These are phyloP conservation scores for Hymenoscyphus scutula DNA, from an alignment of 2,329 filamentous ascomycete species.

Conservation along the genomic window DNA sequence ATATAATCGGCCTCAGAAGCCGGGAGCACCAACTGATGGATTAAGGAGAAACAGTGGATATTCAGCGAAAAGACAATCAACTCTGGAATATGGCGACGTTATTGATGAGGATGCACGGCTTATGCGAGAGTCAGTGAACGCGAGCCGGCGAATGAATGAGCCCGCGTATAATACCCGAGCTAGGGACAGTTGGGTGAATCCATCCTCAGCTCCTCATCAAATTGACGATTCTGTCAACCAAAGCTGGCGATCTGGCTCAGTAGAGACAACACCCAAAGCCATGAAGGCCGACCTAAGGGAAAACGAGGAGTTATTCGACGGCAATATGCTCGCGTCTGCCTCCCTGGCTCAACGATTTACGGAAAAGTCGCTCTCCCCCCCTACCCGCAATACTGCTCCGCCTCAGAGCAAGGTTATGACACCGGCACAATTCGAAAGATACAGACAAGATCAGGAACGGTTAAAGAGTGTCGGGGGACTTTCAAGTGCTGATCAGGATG, in stretches of 20 bases:
- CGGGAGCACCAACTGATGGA: constrained; percentile 21
- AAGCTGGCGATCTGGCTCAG: constrained; percentile 25
- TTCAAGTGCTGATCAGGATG: constrained; percentile 54
- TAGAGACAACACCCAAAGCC: constrained; percentile 29
- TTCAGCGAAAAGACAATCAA: constrained; percentile 30
- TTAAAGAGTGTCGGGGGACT: constrained; percentile 45
- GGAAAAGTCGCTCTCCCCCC: constrained; percentile 20
- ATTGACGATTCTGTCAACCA: constrained; percentile 22
- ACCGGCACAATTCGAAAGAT: constrained; percentile 79
- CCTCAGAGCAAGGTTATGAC: constrained; percentile 81
- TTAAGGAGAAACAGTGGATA: constrained; percentile 34
- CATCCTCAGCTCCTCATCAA: constrained; percentile 20
- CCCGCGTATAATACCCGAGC: constrained; percentile 21
- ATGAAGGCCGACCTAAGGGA: constrained; percentile 20
- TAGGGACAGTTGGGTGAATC: constrained; percentile 33
- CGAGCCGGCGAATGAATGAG: constrained; percentile 31
- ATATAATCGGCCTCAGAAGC: constrained; percentile 21
- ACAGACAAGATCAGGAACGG: constrained; percentile 71
- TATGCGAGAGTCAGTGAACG: constrained; percentile 34
- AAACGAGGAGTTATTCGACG: constrained; percentile 35
- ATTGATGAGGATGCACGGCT: constrained; percentile 36
- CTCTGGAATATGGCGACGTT: constrained; percentile 28
- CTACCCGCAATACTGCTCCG: constrained; percentile 20
- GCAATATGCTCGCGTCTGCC: constrained; percentile 30
- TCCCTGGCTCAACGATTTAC: constrained; percentile 32